Evolutionary conservation across 2,329 filamentous ascomycete genomes (phyloP), one percentile per base, ranked within the genome.

Genomic region (Epichloe sp.): DNA sequence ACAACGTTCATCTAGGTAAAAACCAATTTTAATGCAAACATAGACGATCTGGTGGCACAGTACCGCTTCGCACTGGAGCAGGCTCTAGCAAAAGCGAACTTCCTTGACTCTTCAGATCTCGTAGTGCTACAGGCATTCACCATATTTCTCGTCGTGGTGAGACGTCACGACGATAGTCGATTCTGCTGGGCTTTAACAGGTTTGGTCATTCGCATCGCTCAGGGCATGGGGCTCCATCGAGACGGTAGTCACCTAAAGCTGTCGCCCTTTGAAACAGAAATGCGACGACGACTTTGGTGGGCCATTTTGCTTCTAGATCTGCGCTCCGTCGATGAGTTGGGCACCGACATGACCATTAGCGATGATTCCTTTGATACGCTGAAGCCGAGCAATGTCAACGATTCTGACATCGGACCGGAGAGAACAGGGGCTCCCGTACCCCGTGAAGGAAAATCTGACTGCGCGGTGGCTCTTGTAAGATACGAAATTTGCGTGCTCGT

Each of bases 271-370:
- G 79, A 83, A 51, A 72, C 73, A 1, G 79, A 84, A 59, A 75
- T 82, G 63, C 70, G 80, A 38, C 70, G 80, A 21, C 70, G 81
- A 2, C 60, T 83, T 0, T 84, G 80, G 76, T 82, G 77, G 72
- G 69, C 74, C n/a, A 70, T 84, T 10, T 66, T 79, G 41, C 67
- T 75, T 3, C 66, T 83, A 0, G 81, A 85, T 56, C 63, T 76
- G 3, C 71, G 75, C 8, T 70, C 74, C 0, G 71, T 76, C 3
- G 78, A 82, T 53, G 74, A 79, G 50, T 66, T 75, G 3, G 77
- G 76, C 11, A 71, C 68, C 17, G 73, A 71, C 44, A 65, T 75
- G 17, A 68, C 66, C 4, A 69, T 76, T 14, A 58, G 65, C 11
- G 67, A 69, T 4, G 57, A 61, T 10, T 61, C 61, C 3, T 77